Evolutionary conservation across 257 asterid genomes (phyloP), one percentile per base, ranked within the genome.

Genomic region (Plantago major): DNA sequence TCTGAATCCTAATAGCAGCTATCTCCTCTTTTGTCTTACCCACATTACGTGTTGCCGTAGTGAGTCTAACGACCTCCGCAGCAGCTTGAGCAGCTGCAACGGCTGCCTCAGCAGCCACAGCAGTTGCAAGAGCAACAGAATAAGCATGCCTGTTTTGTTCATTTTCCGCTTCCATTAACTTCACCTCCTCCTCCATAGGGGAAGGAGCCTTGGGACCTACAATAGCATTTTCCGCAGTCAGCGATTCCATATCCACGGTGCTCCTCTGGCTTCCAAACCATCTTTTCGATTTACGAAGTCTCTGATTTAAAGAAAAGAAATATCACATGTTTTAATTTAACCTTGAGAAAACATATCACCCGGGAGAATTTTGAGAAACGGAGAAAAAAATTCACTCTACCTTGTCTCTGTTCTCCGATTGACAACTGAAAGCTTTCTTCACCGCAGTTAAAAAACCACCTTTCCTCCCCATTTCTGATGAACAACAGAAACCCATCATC

Each of bases 91-190:
- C 91, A 5, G 94, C 94, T 3, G 92, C 92, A 58, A 84, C 88
- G 8, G 94, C 95, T 3, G 92, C 95, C 72, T 87, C 97, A 44
- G 95, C 95, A 47, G 97, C 95, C 79, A 76, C 74, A 15, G 97
- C 88, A 3, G 94, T 84, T 46, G 84, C 87, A 50, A 87, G 51
- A 51, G 90, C 87, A 48, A 81, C 95, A 12, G 97, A 87, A 65
- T 84, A 78, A 45, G 86, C 90, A 0, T 84, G 88, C 65, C 75
- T 76, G 46, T 68, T 85, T 78, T 87, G 92, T 72, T 84, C 85
- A 61, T 78, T 77, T 73, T 89, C 86, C 1, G 89, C 85, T 75
- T 78, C 84, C 14, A 65, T 72, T 74, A 79, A 68, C 73, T 78
- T 73, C 71, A 51, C 75, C 46, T 75, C 84, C 11, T 75, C 82